Conservation (phyloP, 345 rosid genomes). For the Citrus reticulata region DNA sequence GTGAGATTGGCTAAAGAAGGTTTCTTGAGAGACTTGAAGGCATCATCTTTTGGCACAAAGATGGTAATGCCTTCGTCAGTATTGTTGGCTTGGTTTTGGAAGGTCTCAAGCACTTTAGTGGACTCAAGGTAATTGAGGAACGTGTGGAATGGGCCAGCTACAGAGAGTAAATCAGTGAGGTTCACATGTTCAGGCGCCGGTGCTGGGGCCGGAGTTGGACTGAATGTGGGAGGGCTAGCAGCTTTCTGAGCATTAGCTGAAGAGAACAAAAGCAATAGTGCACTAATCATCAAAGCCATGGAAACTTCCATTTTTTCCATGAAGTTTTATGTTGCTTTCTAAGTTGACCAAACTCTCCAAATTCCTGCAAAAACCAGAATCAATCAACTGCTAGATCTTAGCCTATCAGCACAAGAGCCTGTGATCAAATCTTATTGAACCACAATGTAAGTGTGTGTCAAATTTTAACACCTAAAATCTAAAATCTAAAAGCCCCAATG, state of each 20-base stretch:
- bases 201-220: constrained; percentile 73
- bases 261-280: constrained; percentile 33
- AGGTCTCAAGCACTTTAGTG: constrained; percentile 72
- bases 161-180: constrained; percentile 68
- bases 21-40: constrained; percentile 65
- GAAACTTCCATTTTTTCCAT: constrained; percentile 39
- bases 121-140: constrained; percentile 68
- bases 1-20: constrained; percentile 72
- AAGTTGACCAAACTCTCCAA: constrained; percentile 18
- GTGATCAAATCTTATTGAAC: not conserved
- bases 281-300: constrained; percentile 26
- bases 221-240: constrained; percentile 53
- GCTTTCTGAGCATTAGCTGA: constrained; percentile 42
- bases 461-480: not conserved
- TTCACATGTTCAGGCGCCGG: constrained; percentile 64
- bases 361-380: constrained; percentile 31
- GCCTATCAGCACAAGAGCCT: not conserved
- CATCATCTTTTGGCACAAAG: constrained; percentile 80
- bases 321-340: constrained; percentile 3
- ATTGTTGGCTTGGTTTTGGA: constrained; percentile 90
- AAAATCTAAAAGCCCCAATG: not conserved
- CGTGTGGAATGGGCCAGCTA: constrained; percentile 79
- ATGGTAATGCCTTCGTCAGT: constrained; percentile 83
- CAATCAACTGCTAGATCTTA: not conserved
- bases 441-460: not conserved